phyloP scores from a whole-genome alignment of 2,329 filamentous ascomycete genomes.

The Fusarium sp. region DNA sequence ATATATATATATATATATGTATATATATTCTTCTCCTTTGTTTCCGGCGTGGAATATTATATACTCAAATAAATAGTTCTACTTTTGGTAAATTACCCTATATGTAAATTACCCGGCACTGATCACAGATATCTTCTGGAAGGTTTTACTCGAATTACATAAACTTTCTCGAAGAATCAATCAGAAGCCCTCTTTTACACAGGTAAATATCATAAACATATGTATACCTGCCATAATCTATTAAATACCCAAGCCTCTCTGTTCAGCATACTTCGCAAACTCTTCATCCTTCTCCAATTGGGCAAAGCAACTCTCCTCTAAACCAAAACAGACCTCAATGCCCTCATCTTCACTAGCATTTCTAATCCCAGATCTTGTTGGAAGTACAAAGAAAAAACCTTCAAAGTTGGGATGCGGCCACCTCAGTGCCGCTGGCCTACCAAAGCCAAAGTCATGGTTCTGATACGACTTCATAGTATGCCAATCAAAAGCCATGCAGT shows the following conservation, averaged over 20 bases:
- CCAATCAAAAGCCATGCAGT: slow-evolving; percentile 14
- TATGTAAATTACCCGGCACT: too few species aligned
- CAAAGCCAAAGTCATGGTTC: slow-evolving; percentile 24
- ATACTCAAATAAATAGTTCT: too few species aligned
- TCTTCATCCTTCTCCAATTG: slow-evolving; percentile 4
- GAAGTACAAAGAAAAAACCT: slow-evolving; percentile 18
- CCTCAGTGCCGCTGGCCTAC: not conserved
- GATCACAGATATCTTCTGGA: too few species aligned
- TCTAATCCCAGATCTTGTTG: not conserved
- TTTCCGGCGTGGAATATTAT: too few species aligned
- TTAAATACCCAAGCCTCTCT: not conserved
- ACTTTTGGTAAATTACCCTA: too few species aligned
- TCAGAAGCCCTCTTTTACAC: too few species aligned
- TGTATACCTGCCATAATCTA: too few species aligned
- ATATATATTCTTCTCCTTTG: too few species aligned
- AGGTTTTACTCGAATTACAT: too few species aligned
- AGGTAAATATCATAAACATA: too few species aligned
- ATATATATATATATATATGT: not conserved
- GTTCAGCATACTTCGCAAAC: not conserved
- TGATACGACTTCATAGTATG: slow-evolving; percentile 18
- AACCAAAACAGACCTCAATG: slow-evolving; percentile 14
- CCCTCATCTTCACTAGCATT: not conserved
- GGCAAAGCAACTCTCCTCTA: slow-evolving; percentile 8
- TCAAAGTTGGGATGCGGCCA: slow-evolving; percentile 17
- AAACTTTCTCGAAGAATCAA: too few species aligned